Base-by-base conservation (phyloP, 2,329 filamentous ascomycete genomes). In the Orbilia ellipsospora region DNA sequence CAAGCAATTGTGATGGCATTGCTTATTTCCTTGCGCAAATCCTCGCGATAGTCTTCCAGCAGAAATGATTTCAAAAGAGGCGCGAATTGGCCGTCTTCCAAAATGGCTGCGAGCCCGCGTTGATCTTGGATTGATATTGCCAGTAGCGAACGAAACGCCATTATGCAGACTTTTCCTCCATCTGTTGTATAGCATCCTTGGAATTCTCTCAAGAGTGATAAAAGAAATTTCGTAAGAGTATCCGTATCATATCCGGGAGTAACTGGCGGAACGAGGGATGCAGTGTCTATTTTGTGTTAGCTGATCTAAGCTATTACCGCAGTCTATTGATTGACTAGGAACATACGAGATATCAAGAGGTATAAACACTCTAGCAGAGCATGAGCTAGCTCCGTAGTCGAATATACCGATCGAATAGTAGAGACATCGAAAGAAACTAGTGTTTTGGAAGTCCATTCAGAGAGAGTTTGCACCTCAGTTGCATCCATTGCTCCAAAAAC, bases 261-360 rank as follows among this genome's bases (percentile, higher is more conserved):
- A 13, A 45, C n/a, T n/a, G 72, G 16, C 12, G 51, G 44, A 4
- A 28, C 23, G n/a, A 36, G 42, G 10, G 8, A 44, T 15, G 64
- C 40, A 15, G 52, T 69, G 54, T 74, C 69, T 74, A 51, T 31
- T 40, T 26, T 63, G 13, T 57, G 44, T 51, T 40, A 23, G 16
- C 6, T 6, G 18, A 23, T 45, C 5, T 20, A 8, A 36, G 31
- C 5, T 36, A 6, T 36, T 10, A 52, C 48, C 48, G 26, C 18
- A 52, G 16, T 18, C 28, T 55, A 1, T 40, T 10, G 1, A 20
- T 23, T 6, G 4, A n/a, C 13, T 48, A 10, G 15, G 7, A 12
- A 20, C 72, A 69, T 75, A 75, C 72, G 72, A 15, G 72, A 59
- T 26, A 69, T 75, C 54, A 75, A 56, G n/a, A 67, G 55, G 12